Conservation (phyloP, 2,329 filamentous ascomycete genomes). For the Ceratocystis diversiconidia region DNA sequence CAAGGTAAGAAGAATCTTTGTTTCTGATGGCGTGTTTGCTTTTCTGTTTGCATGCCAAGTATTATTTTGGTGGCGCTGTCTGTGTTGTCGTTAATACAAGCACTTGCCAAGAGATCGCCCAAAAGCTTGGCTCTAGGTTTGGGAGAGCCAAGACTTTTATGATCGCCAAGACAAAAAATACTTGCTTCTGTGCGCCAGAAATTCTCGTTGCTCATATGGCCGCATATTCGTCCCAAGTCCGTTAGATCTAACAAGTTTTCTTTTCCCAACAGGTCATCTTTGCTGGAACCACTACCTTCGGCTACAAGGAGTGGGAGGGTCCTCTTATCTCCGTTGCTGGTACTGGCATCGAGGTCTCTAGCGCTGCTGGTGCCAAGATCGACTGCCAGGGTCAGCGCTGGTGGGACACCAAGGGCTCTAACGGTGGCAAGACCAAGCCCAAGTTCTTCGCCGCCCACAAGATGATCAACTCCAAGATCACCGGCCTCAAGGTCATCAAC, state of each 20-base stretch:
- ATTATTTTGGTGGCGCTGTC: neutral
- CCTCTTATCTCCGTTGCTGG: constrained; percentile 50
- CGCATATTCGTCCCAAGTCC: neutral
- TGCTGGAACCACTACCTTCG: constrained; percentile 51
- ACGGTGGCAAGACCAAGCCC: constrained; percentile 49
- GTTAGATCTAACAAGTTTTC: constrained; percentile 2
- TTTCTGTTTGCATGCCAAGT: neutral
- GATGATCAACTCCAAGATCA: constrained; percentile 27
- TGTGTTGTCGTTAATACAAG: neutral
- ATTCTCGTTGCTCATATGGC: neutral
- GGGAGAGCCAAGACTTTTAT: neutral
- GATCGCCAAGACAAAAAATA: constrained; percentile 20
- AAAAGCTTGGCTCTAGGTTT: neutral
- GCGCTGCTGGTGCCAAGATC: constrained; percentile 36
- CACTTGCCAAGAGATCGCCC: constrained; percentile 5
- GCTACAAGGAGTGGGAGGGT: constrained; percentile 50
- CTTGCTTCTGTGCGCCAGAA: neutral
- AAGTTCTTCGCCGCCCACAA: constrained; percentile 41
- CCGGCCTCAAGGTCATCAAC: constrained; percentile 29
- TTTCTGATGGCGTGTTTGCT: neutral
- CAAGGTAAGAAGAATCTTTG: constrained; percentile 19
- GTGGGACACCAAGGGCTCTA: constrained; percentile 48
- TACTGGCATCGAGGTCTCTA: constrained; percentile 38
- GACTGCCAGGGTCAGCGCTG: constrained; percentile 42
- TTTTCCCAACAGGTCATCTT: constrained; percentile 37